Evolutionary conservation across 2,329 filamentous ascomycete genomes (phyloP).

Genomic region (Penicillium freii): DNA sequence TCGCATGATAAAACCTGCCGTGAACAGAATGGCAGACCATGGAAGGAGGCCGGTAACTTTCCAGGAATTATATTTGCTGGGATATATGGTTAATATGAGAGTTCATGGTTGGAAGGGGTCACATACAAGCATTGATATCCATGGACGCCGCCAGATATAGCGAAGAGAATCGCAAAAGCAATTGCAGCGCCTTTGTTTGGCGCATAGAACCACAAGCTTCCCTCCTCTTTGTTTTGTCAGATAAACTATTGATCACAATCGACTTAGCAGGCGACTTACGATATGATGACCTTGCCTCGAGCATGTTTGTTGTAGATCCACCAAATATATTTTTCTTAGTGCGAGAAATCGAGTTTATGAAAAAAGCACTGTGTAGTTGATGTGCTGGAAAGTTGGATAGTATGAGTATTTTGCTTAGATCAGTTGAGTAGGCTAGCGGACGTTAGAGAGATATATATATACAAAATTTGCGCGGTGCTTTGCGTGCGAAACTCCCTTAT

Average conservation of each 20-base stretch:
- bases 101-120: background rate
- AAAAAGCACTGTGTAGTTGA: background rate
- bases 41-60: slow-evolving; percentile 43
- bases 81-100: slow-evolving; percentile 5
- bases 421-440: no score
- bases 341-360: background rate
- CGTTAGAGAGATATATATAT: no score
- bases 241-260: no score
- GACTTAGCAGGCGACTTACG: no score
- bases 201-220: slow-evolving; percentile 37
- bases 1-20: slow-evolving; percentile 39
- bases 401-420: no score
- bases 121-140: slow-evolving; percentile 40
- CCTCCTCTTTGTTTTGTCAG: slow-evolving; percentile 25
- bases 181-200: slow-evolving; percentile 45
- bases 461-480: no score
- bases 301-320: no score
- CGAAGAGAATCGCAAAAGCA: slow-evolving; percentile 42
- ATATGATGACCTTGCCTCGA: no score
- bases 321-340: background rate
- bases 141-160: slow-evolving; percentile 38
- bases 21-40: slow-evolving; percentile 44
- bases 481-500: no score
- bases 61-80: slow-evolving; percentile 43
- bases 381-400: no score